Evolutionary conservation across 768 basidiomycete genomes (phyloP).

Genomic region (Mycena latifolia): DNA sequence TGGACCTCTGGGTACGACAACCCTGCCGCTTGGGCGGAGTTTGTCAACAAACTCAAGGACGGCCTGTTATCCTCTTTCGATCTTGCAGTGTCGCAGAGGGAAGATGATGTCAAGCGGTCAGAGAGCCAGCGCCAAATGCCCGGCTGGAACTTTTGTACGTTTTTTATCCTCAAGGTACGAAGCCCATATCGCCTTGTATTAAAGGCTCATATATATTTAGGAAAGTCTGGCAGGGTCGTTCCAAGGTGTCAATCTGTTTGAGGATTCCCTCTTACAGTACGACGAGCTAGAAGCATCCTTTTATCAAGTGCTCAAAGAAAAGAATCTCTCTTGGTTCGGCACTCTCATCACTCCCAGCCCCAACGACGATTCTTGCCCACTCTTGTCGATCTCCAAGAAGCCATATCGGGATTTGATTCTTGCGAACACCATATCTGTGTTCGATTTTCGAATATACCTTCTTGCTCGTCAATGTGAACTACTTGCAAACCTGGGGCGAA

Average conservation of each 20-base stretch:
- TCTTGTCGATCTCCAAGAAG: slow-evolving; percentile 85
- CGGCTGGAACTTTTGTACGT: slow-evolving; percentile 99
- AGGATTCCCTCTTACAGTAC: slow-evolving; percentile 91
- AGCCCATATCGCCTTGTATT: slow-evolving; percentile 1
- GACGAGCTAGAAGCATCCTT: slow-evolving; percentile 93
- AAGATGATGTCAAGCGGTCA: slow-evolving; percentile 92
- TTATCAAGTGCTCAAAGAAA: slow-evolving; percentile 77
- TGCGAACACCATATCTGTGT: slow-evolving; percentile 90
- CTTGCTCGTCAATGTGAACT: slow-evolving; percentile 88
- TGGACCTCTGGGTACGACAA: slow-evolving; percentile 81
- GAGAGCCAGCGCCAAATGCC: slow-evolving; percentile 93
- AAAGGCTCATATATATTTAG: slow-evolving; percentile 55
- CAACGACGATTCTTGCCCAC: slow-evolving; percentile 83
- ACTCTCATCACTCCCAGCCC: slow-evolving; percentile 77
- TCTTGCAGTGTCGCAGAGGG: slow-evolving; percentile 77
- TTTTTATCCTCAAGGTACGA: slow-evolving; percentile 92
- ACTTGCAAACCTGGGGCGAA: slow-evolving; percentile 74
- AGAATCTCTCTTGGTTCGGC: slow-evolving; percentile 94
- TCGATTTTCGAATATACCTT: slow-evolving; percentile 94
- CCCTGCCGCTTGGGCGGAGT: slow-evolving; percentile 88
- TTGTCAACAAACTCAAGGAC: slow-evolving; percentile 91
- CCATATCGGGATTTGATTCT: slow-evolving; percentile 92
- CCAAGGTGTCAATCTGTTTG: slow-evolving; percentile 88
- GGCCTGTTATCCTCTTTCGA: slow-evolving; percentile 90
- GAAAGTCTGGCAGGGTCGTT: slow-evolving; percentile 95